These are phyloP conservation scores for Linum usitatissimum DNA, from an alignment of 345 rosid genomes.

Conservation along the genomic window DNA sequence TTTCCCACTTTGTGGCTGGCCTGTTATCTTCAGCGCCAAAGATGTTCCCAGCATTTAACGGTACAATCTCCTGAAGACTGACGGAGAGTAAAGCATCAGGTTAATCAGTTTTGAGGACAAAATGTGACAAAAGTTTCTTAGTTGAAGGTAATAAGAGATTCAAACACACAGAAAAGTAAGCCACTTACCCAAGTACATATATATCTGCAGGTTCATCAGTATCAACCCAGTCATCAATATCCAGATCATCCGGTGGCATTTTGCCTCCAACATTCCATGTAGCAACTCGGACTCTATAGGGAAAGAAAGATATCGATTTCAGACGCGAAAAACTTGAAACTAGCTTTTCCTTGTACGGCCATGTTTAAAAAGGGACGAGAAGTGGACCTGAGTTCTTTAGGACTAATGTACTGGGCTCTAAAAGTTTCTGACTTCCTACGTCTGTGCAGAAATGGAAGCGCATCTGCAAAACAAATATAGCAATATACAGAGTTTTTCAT, in stretches of 20 bases:
- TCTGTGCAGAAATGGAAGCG: conserved; percentile 34
- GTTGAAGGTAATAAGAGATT: too few species aligned
- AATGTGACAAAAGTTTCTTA: too few species aligned
- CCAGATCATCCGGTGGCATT: conserved; percentile 74
- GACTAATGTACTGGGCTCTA: conserved; percentile 66
- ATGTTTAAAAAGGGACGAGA: not conserved
- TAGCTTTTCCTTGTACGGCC: too few species aligned
- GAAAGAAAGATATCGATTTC: not conserved
- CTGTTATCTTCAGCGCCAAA: conserved; percentile 89
- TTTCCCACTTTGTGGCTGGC: conserved; percentile 79
- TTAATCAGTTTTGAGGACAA: too few species aligned
- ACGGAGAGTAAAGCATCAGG: conserved; percentile 9
- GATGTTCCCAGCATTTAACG: conserved; percentile 85
- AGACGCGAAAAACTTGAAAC: too few species aligned
- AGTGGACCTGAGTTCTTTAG: conserved; percentile 61
- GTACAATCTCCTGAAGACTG: conserved; percentile 92
- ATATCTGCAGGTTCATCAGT: conserved; percentile 72
- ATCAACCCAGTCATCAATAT: conserved; percentile 80
- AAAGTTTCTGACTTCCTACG: conserved; percentile 78
- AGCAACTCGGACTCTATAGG: conserved; percentile 50
- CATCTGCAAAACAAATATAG: conserved; percentile 26
- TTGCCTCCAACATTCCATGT: conserved; percentile 96
- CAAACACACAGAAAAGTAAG: not conserved
- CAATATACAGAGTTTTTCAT: not conserved
- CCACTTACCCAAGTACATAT: conserved; percentile 57